These are phyloP conservation scores for Serendipita sp. DNA, from an alignment of 768 basidiomycete genomes.

Conservation along the genomic window DNA sequence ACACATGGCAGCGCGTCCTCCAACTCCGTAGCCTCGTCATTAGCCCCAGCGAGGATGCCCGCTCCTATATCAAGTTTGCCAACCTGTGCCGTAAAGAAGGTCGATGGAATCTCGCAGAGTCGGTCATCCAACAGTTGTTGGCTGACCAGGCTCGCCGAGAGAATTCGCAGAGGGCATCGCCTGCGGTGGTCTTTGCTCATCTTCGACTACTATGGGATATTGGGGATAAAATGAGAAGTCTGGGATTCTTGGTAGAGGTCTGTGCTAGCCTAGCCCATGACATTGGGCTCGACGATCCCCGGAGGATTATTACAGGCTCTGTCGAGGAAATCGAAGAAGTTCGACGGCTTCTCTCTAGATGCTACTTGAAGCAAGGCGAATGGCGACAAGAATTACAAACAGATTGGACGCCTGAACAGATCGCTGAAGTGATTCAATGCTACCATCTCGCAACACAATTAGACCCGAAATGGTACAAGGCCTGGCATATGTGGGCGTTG, in stretches of 20 bases:
- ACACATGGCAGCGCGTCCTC: conserved; percentile 36
- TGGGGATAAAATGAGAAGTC: not conserved
- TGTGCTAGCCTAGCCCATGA: not conserved
- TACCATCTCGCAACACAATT: conserved; percentile 29
- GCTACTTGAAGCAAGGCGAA: conserved; percentile 90
- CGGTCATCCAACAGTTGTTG: conserved; percentile 29
- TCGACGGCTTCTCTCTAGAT: conserved; percentile 24
- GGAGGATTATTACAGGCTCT: not conserved
- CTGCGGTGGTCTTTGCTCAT: not conserved
- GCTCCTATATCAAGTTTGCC: conserved; percentile 37
- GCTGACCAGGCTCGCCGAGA: not conserved
- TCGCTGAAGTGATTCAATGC: conserved; percentile 23
- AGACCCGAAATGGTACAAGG: conserved; percentile 35
- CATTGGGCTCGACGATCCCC: not conserved
- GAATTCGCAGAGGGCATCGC: not conserved
- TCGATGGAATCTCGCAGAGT: conserved; percentile 28
- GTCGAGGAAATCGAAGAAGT: conserved; percentile 20
- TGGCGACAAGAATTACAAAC: conserved; percentile 14
- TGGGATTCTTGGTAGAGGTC: not conserved
- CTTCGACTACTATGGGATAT: not conserved
- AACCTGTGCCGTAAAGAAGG: conserved; percentile 35
- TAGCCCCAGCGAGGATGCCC: conserved; percentile 30
- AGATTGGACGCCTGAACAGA: conserved; percentile 17
- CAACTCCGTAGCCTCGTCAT: conserved; percentile 33
- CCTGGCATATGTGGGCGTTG: conserved; percentile 37